Evolutionary conservation across 805 yeast genomes (phyloP).

Genomic region (Myxozyma vanderwaltii): DNA sequence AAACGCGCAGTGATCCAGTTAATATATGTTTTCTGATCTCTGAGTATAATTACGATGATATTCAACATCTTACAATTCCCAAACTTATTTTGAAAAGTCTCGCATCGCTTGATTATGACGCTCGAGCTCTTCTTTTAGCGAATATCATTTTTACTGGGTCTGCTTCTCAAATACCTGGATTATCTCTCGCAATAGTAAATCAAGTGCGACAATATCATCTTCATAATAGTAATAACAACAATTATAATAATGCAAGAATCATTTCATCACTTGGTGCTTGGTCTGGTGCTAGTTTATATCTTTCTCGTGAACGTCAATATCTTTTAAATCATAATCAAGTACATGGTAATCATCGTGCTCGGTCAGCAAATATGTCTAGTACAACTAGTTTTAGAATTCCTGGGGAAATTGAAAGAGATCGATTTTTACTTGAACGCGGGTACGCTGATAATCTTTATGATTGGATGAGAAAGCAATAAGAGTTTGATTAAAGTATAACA

Average conservation of each 20-base stretch:
- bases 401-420: slow-evolving; percentile 30
- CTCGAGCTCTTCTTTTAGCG: slow-evolving; percentile 11
- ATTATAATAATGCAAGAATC: not conserved
- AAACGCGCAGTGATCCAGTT: slow-evolving; percentile 13
- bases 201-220: not conserved
- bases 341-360: not conserved
- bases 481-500: not conserved
- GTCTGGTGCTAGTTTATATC: slow-evolving; percentile 32
- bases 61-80: slow-evolving; percentile 15
- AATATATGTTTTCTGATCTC: slow-evolving; percentile 8
- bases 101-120: slow-evolving; percentile 4
- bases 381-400: slow-evolving; percentile 16
- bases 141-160: slow-evolving; percentile 25
- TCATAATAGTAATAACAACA: too few relatives aligned
- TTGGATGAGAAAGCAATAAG: slow-evolving; percentile 35
- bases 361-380: not conserved
- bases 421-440: slow-evolving; percentile 13
- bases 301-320: slow-evolving; percentile 21
- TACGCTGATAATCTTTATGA: slow-evolving; percentile 21
- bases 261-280: slow-evolving; percentile 28
- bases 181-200: slow-evolving; percentile 14
- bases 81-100: slow-evolving; percentile 11
- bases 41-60: slow-evolving; percentile 20
- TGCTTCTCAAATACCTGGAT: slow-evolving; percentile 21
- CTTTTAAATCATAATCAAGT: not conserved